phyloP scores from a whole-genome alignment of 2,329 filamentous ascomycete species.

The Aureobasidium lini region DNA sequence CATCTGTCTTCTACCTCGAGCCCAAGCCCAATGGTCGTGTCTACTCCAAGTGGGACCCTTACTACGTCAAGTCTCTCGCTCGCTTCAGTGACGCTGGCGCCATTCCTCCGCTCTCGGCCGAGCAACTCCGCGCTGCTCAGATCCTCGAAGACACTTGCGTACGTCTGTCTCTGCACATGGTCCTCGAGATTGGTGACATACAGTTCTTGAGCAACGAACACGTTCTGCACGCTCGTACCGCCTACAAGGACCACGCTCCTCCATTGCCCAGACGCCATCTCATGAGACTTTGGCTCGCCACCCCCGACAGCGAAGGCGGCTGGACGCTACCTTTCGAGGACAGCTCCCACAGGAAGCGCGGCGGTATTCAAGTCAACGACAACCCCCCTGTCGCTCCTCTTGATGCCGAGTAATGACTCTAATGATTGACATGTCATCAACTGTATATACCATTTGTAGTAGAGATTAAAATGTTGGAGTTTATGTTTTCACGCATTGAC shows the following conservation, averaged over 20 bases:
- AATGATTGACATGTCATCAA: not conserved
- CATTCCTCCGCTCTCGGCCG: conserved; percentile 63
- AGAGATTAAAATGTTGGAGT: not conserved
- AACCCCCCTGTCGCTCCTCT: conserved; percentile 65
- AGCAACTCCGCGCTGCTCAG: conserved; percentile 59
- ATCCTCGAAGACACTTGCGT: conserved; percentile 72
- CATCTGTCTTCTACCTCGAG: conserved; percentile 71
- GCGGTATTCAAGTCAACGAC: conserved; percentile 81
- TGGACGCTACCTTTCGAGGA: conserved; percentile 82
- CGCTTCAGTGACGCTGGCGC: conserved; percentile 67
- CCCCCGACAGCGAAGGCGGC: conserved; percentile 73
- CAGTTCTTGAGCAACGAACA: conserved; percentile 80
- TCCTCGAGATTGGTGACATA: conserved; percentile 79
- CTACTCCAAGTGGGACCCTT: conserved; percentile 85
- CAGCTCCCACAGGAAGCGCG: conserved; percentile 74
- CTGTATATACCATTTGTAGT: not conserved
- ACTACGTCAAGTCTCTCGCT: conserved; percentile 69
- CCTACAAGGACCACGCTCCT: conserved; percentile 64
- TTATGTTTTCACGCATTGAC: too few species aligned
- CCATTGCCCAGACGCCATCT: conserved; percentile 67
- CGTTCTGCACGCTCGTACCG: conserved; percentile 72
- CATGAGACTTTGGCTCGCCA: conserved; percentile 77
- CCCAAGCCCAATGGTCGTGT: conserved; percentile 57
- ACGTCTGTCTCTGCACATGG: conserved; percentile 70
- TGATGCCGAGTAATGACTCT: conserved; percentile 59